phyloP scores from a whole-genome alignment of 2,329 filamentous ascomycete species.

The Decorospora gaudefroyi region DNA sequence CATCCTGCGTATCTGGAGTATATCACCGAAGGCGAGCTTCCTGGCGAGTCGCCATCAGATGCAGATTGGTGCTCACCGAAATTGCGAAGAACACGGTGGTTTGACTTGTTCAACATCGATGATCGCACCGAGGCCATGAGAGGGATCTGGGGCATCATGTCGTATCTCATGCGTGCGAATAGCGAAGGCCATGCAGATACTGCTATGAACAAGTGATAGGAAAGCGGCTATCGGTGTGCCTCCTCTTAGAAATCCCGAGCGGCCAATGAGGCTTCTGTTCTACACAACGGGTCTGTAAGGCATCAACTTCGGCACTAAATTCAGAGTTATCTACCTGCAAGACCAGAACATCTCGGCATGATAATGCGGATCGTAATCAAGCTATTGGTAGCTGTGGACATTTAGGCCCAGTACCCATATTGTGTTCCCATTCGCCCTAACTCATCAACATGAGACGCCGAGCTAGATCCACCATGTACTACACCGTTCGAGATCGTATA shows the following conservation, averaged over 20 bases:
- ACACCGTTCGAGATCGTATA: slow-evolving; percentile 1
- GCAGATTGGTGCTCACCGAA: slow-evolving; percentile 56
- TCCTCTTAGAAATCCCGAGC: neutral
- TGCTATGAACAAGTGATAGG: slow-evolving; percentile 9
- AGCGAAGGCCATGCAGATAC: slow-evolving; percentile 6
- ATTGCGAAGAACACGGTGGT: slow-evolving; percentile 62
- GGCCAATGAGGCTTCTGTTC: neutral
- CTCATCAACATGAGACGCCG: slow-evolving; percentile 6
- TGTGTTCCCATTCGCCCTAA: neutral
- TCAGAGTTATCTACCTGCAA: slow-evolving; percentile 1
- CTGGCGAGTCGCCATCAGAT: slow-evolving; percentile 30
- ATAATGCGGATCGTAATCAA: slow-evolving; percentile 3
- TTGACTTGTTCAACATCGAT: slow-evolving; percentile 59
- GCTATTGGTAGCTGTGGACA: neutral
- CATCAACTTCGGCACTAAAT: neutral
- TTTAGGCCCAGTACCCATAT: neutral
- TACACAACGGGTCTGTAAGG: neutral
- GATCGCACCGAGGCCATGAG: slow-evolving; percentile 62
- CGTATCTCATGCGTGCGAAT: slow-evolving; percentile 52
- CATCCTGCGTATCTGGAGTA: slow-evolving; percentile 62
- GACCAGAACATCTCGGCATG: slow-evolving; percentile 1
- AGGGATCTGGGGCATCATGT: slow-evolving; percentile 62
- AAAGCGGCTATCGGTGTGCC: neutral
- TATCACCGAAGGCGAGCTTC: slow-evolving; percentile 53
- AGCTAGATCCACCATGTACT: slow-evolving; percentile 1